phyloP scores from a whole-genome alignment of 176 grass and related monocot genomes.

The Oropetium thomaeum region DNA sequence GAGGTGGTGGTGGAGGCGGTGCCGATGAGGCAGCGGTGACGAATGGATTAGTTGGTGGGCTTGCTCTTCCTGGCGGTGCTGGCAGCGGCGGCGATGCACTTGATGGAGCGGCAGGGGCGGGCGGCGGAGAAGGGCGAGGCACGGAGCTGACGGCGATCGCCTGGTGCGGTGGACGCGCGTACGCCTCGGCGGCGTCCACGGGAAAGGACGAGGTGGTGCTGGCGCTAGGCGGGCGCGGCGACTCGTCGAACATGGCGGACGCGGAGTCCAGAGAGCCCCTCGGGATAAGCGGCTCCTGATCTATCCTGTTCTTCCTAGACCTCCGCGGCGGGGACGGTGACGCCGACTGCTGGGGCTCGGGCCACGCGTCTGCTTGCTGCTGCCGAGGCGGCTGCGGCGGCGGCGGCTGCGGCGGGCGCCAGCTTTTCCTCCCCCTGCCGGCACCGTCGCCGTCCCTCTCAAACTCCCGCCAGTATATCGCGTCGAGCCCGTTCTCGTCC shows the following conservation, averaged over 20 bases:
- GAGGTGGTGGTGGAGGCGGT: conserved; percentile 31
- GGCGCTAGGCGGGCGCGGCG: conserved; percentile 32
- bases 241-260: conserved; percentile 41
- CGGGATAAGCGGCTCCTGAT: conserved; percentile 64
- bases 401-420: conserved; percentile 31
- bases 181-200: neutral
- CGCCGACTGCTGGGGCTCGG: conserved; percentile 14
- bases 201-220: conserved; percentile 45
- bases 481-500: conserved; percentile 89
- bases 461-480: conserved; percentile 83
- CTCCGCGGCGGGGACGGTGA: conserved; percentile 20
- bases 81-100: conserved; percentile 22
- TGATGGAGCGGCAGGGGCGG: conserved; percentile 10
- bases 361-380: conserved; percentile 21
- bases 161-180: conserved; percentile 9
- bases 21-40: neutral
- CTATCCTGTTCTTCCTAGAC: conserved; percentile 43
- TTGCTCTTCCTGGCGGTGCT: conserved; percentile 31
- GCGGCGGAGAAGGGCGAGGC: conserved; percentile 24
- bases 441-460: conserved; percentile 44
- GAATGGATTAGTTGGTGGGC: conserved; percentile 18
- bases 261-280: conserved; percentile 52
- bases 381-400: neutral
- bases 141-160: conserved; percentile 12
- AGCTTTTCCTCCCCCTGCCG: neutral